phyloP scores from a whole-genome alignment of 148 eudicot species.

The Rhododendron griersonianum region DNA sequence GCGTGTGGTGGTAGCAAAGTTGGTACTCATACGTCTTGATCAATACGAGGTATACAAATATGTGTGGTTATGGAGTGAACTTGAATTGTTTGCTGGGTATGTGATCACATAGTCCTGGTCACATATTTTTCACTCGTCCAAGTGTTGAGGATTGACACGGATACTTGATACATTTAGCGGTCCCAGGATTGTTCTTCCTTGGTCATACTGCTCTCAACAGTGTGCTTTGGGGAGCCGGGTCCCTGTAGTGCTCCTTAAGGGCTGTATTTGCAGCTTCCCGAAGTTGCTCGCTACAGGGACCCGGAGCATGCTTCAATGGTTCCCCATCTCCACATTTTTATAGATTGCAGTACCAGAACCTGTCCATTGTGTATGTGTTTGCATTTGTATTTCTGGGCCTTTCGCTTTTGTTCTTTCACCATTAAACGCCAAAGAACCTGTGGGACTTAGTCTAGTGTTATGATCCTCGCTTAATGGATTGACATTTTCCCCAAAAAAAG shows the following conservation, averaged over 20 bases:
- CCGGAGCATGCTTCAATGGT: not conserved
- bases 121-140: not conserved
- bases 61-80: not conserved
- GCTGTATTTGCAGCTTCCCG: not conserved
- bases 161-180: no score
- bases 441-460: constrained; percentile 35
- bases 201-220: no score
- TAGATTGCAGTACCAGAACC: not conserved
- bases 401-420: not conserved
- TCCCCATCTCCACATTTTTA: not conserved
- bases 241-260: not conserved
- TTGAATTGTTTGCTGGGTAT: not conserved
- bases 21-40: no score
- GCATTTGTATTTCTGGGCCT: not conserved
- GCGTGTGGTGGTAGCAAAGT: no score
- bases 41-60: no score
- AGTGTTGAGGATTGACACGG: not conserved
- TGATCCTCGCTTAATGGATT: constrained; percentile 42
- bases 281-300: not conserved
- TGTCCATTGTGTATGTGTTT: not conserved
- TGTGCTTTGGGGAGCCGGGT: no score
- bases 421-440: not conserved
- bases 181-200: no score
- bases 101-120: not conserved
- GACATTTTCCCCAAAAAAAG: no score